Evolutionary conservation across 768 basidiomycete species (phyloP).

Genomic region (Trametes elegans): DNA sequence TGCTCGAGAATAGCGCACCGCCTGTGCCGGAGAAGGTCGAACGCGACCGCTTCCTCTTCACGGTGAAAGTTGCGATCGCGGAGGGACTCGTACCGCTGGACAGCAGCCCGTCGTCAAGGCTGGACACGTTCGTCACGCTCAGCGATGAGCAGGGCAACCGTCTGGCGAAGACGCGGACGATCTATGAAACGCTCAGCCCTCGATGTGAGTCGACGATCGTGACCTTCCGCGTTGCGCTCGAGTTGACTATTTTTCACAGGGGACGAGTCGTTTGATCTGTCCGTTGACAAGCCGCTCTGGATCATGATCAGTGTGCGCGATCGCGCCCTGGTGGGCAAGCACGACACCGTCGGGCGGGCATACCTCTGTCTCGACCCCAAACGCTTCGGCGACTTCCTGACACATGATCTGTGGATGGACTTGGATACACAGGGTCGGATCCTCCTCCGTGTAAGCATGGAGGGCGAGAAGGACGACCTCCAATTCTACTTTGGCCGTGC

Average conservation of each 20-base stretch:
- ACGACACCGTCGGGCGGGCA: constrained; percentile 86
- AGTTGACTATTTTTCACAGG: constrained; percentile 42
- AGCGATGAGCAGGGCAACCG: constrained; percentile 91
- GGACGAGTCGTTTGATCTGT: constrained; percentile 97
- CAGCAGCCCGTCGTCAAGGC: constrained; percentile 68
- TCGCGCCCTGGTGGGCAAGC: constrained; percentile 87
- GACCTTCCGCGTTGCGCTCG: background rate
- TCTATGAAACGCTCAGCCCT: constrained; percentile 88
- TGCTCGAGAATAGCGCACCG: constrained; percentile 55
- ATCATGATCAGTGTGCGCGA: constrained; percentile 94
- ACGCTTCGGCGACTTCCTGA: constrained; percentile 83
- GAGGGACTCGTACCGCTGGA: constrained; percentile 83
- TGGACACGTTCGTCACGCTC: constrained; percentile 92
- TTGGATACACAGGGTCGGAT: constrained; percentile 85
- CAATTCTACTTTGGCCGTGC: constrained; percentile 97
- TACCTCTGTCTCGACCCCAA: constrained; percentile 91
- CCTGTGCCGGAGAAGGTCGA: constrained; percentile 73
- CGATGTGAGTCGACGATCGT: constrained; percentile 59
- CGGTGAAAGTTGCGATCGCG: constrained; percentile 90
- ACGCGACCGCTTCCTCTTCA: constrained; percentile 76
- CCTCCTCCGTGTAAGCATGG: constrained; percentile 91
- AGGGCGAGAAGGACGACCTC: constrained; percentile 97
- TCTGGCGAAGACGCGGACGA: constrained; percentile 91
- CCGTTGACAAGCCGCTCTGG: constrained; percentile 93
- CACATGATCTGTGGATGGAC: constrained; percentile 91